Evolutionary conservation across 2,329 filamentous ascomycete species (phyloP).

Genomic region (Beauveria asiatica): DNA sequence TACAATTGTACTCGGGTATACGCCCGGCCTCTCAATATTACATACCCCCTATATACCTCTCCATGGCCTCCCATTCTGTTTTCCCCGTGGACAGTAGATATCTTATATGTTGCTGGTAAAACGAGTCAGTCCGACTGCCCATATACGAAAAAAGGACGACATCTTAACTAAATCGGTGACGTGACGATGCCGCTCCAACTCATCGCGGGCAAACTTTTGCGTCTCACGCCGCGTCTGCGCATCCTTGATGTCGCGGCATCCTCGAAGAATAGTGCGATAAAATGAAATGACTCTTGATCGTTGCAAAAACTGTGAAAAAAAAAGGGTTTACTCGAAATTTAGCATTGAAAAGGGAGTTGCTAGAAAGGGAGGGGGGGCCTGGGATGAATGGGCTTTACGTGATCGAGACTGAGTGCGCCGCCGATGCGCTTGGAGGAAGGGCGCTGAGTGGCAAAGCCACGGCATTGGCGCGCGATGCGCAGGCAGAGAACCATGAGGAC

Average conservation of each 20-base stretch:
- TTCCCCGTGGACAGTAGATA: conserved; percentile 58
- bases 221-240: conserved; percentile 45
- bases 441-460: conserved; percentile 9
- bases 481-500: background rate
- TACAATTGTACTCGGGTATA: conserved; percentile 2
- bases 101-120: conserved; percentile 45
- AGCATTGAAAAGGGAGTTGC: background rate
- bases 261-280: conserved; percentile 50
- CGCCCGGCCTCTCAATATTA: conserved; percentile 18
- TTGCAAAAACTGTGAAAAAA: conserved; percentile 52
- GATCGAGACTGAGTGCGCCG: conserved; percentile 45
- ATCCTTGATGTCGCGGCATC: conserved; percentile 44
- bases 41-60: conserved; percentile 32
- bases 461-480: background rate
- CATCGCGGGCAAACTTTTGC: conserved; percentile 46
- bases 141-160: background rate
- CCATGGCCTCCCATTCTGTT: conserved; percentile 57
- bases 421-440: conserved; percentile 18
- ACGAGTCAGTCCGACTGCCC: background rate
- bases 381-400: conserved; percentile 35
- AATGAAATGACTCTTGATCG: conserved; percentile 45
- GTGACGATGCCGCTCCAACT: conserved; percentile 50
- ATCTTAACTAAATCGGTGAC: conserved; percentile 50
- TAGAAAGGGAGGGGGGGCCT: no score
- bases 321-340: background rate